Conservation (phyloP, 2,329 filamentous ascomycete species). For the Claviceps purpurea region DNA sequence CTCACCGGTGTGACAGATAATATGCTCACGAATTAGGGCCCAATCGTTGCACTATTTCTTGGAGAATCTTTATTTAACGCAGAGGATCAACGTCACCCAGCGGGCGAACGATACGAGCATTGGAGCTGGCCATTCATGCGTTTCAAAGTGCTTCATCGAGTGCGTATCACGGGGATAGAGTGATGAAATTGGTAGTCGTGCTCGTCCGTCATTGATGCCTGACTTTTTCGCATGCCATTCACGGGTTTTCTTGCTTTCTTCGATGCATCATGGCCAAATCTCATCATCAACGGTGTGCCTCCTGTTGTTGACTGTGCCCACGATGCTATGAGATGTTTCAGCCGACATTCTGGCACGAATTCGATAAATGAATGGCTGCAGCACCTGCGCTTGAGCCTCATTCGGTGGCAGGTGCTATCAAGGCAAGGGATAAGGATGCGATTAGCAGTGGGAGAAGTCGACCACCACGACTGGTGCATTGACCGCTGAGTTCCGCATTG, state of each 20-base stretch:
- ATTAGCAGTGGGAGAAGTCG: conserved; percentile 30
- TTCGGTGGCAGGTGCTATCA: conserved; percentile 30
- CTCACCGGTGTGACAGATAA: conserved; percentile 51
- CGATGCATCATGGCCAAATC: no score
- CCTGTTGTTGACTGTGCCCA: background rate
- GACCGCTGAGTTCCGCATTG: conserved; percentile 18
- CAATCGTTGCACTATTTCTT: conserved; percentile 61
- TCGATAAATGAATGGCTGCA: conserved; percentile 26
- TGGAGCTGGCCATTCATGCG: conserved; percentile 61
- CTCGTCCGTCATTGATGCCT: background rate
- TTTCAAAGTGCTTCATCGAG: conserved; percentile 33
- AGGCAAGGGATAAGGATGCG: conserved; percentile 31
- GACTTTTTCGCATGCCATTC: background rate
- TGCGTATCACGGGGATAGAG: conserved; percentile 29
- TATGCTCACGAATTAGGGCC: conserved; percentile 54
- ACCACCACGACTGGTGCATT: conserved; percentile 32
- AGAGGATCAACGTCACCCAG: conserved; percentile 53
- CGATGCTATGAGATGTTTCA: background rate
- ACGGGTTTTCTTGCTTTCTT: background rate
- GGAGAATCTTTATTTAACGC: conserved; percentile 55
- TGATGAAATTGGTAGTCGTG: conserved; percentile 23
- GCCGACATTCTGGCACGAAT: background rate
- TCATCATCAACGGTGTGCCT: no score
- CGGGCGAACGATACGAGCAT: conserved; percentile 54
- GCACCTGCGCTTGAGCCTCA: conserved; percentile 26